A percentile compares a stretch with the other conserved stretches of the same genome.
phyloP scores from a whole-genome alignment of 192 early-diverging fungal species.

The Diversispora epigaea region DNA sequence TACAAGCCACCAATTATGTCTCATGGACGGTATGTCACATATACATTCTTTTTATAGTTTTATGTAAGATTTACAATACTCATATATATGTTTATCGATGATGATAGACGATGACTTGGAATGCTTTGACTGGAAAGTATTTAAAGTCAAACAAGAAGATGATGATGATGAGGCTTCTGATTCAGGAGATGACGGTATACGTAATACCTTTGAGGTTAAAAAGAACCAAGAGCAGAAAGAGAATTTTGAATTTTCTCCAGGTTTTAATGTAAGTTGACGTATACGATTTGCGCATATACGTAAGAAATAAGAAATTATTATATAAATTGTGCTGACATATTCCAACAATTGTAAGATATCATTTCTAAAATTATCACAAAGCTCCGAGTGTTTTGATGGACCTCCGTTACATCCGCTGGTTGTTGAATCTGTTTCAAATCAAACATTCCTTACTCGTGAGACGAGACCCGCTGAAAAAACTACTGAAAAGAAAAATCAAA shows the following conservation, averaged over 20 bases:
- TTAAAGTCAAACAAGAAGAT: background rate
- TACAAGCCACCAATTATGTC: conserved; percentile 24
- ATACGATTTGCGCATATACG: background rate
- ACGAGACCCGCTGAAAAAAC: background rate
- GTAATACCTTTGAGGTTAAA: conserved; percentile 19
- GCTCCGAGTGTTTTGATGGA: no score
- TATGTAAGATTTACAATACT: background rate
- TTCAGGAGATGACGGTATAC: background rate
- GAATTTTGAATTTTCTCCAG: conserved; percentile 16
- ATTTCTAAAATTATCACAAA: background rate
- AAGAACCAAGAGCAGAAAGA: conserved; percentile 25
- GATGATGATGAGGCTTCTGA: background rate
- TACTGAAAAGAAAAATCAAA: background rate
- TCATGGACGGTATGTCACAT: background rate
- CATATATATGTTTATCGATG: background rate
- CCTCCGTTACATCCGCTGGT: background rate
- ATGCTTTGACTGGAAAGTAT: conserved; percentile 13
- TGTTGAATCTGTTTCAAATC: conserved; percentile 23
- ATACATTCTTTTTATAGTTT: background rate
- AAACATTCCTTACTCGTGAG: conserved; percentile 24
- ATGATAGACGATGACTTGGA: conserved; percentile 14
- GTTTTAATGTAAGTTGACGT: background rate
- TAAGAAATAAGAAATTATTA: background rate
- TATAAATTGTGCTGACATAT: background rate
- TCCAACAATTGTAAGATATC: background rate